These are phyloP conservation scores for Climacium dendroides DNA, from an alignment of 225 moss, liverwort and hornwort species.

Conservation along the genomic window DNA sequence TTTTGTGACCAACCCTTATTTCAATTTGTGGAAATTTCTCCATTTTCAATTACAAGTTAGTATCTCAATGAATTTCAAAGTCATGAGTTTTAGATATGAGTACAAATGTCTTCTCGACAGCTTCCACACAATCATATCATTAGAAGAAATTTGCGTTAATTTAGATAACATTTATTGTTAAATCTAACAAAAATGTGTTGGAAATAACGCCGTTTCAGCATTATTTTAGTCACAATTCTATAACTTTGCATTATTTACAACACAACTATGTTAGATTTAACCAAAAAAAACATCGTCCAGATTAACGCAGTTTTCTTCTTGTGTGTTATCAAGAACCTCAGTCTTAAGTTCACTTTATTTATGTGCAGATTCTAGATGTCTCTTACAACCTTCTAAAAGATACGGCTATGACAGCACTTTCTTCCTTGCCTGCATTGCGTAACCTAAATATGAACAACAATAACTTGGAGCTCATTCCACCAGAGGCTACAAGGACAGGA, in stretches of 20 bases:
- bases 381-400: slow-evolving; percentile 28
- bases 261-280: no score
- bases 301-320: no score
- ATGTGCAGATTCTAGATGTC: slow-evolving; percentile 22
- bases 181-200: no score
- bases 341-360: not conserved
- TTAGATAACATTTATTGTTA: no score
- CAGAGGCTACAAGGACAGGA: not conserved
- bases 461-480: slow-evolving; percentile 17
- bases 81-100: not conserved
- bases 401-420: slow-evolving; percentile 4
- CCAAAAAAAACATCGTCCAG: no score
- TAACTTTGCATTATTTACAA: no score
- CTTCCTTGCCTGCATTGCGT: slow-evolving; percentile 14
- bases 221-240: no score
- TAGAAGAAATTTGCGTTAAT: no score
- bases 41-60: not conserved
- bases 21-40: not conserved
- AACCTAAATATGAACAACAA: slow-evolving; percentile 29
- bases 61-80: not conserved
- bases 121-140: no score
- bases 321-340: not conserved
- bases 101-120: not conserved
- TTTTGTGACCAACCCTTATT: not conserved
- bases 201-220: no score